Evolutionary conservation across 352 stramenopile genomes (phyloP).

Genomic region (Phytophthora multivora): DNA sequence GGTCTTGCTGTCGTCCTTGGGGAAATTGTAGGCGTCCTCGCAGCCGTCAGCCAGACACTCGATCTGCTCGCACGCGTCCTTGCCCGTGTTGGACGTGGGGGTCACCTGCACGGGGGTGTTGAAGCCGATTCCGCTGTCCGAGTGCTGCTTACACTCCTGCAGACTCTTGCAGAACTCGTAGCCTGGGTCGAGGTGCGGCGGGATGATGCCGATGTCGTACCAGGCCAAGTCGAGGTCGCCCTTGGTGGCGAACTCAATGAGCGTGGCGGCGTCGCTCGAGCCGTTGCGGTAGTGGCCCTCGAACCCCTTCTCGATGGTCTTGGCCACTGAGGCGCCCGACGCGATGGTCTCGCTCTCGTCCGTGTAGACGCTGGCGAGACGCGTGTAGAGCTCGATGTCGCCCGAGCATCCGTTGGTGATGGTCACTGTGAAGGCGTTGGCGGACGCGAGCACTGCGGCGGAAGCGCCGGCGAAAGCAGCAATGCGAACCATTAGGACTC

Average conservation of each 20-base stretch:
- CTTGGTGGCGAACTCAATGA: slow-evolving; percentile 73
- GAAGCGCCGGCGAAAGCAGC: slow-evolving; percentile 23
- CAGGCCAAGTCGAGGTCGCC: slow-evolving; percentile 58
- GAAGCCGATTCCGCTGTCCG: slow-evolving; percentile 57
- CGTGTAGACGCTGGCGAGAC: slow-evolving; percentile 53
- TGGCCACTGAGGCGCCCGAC: slow-evolving; percentile 39
- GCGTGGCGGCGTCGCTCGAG: slow-evolving; percentile 53
- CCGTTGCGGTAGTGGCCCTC: slow-evolving; percentile 77
- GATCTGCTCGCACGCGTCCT: slow-evolving; percentile 60
- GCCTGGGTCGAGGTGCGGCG: slow-evolving; percentile 50
- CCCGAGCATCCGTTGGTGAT: slow-evolving; percentile 65
- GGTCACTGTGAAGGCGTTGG: slow-evolving; percentile 55
- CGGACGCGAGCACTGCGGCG: slow-evolving; percentile 25
- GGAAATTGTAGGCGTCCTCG: slow-evolving; percentile 71
- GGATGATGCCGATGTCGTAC: slow-evolving; percentile 79
- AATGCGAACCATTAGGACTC: slow-evolving; percentile 38
- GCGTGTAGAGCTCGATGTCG: slow-evolving; percentile 62
- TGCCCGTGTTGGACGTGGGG: slow-evolving; percentile 60
- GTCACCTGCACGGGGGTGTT: slow-evolving; percentile 71
- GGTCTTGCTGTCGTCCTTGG: slow-evolving; percentile 76
- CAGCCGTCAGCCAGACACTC: slow-evolving; percentile 62
- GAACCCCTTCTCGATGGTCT: slow-evolving; percentile 60
- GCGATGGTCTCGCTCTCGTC: slow-evolving; percentile 49
- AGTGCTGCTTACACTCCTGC: slow-evolving; percentile 70
- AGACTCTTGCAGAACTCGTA: slow-evolving; percentile 68